A percentile compares a stretch with the other conserved stretches of the same genome.
These are phyloP conservation scores for Fermentozyma sake DNA, from an alignment of 1,139 yeast species.

Conservation along the genomic window DNA sequence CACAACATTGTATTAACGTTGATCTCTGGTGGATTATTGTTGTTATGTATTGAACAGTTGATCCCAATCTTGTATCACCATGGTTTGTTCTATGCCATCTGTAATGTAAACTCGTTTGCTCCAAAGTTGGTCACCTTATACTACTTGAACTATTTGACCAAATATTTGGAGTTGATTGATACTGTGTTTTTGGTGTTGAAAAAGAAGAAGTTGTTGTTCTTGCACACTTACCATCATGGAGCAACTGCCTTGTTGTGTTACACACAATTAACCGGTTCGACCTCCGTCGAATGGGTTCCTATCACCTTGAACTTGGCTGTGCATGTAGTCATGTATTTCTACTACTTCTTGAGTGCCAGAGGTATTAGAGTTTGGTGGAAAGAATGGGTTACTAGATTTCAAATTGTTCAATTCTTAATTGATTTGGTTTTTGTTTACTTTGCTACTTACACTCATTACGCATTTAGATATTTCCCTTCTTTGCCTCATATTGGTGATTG, in stretches of 20 bases:
- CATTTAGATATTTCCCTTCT: conserved; percentile 51
- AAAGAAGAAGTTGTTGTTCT: conserved; percentile 82
- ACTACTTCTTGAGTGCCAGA: conserved; percentile 89
- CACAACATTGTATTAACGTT: conserved; percentile 78
- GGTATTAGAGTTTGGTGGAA: conserved; percentile 99
- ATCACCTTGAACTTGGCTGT: conserved; percentile 85
- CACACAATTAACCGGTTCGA: conserved; percentile 86
- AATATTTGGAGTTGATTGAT: conserved; percentile 81
- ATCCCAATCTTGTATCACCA: conserved; percentile 72
- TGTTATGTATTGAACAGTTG: conserved; percentile 77
- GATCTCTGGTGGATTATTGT: conserved; percentile 60
- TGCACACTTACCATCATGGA: conserved; percentile 97
- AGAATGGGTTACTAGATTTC: conserved; percentile 97
- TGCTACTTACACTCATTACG: conserved; percentile 82
- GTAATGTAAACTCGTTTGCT: conserved; percentile 78
- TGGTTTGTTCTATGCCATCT: conserved; percentile 84
- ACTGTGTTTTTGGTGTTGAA: conserved; percentile 89
- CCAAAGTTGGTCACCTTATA: conserved; percentile 80
- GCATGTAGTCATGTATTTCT: conserved; percentile 97
- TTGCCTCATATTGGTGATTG: conserved; percentile 86
- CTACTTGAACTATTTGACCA: conserved; percentile 73
- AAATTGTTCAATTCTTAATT: conserved; percentile 87
- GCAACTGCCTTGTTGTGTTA: conserved; percentile 95
- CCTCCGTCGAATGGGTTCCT: conserved; percentile 95
- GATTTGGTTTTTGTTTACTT: conserved; percentile 89